phyloP scores from a whole-genome alignment of 1,284 basidiomycete genomes.

The Cerioporus squamosus region DNA sequence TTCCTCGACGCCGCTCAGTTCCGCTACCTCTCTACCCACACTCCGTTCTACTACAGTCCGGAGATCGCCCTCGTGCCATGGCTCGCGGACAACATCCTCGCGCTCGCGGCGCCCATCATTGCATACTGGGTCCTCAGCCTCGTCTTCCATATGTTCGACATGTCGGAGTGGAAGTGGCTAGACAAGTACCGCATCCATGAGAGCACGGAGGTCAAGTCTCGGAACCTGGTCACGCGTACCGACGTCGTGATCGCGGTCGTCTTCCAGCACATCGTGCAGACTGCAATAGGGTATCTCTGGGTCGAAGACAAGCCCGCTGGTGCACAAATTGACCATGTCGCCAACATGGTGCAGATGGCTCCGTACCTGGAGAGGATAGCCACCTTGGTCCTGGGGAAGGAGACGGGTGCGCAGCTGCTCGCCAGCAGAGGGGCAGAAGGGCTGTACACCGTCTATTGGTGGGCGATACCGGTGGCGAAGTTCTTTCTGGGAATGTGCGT shows the following conservation, averaged over 20 bases:
- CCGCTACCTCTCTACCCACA: constrained; percentile 28
- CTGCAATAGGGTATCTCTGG: constrained; percentile 72
- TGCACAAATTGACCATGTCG: constrained; percentile 54
- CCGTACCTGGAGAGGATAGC: constrained; percentile 48
- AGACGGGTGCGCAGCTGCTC: constrained; percentile 32
- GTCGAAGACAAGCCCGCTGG: constrained; percentile 57
- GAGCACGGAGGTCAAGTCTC: constrained; percentile 75
- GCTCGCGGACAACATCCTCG: constrained; percentile 70
- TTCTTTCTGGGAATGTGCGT: constrained; percentile 87
- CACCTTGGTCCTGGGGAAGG: constrained; percentile 43
- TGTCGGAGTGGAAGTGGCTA: constrained; percentile 75
- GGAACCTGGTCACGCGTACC: constrained; percentile 84
- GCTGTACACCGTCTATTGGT: constrained; percentile 90
- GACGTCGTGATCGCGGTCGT: constrained; percentile 58
- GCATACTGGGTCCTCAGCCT: constrained; percentile 90
- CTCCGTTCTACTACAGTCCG: constrained; percentile 34
- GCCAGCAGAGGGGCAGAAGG: constrained; percentile 53
- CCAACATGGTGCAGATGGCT: constrained; percentile 47
- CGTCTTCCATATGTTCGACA: constrained; percentile 85
- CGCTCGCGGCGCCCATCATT: constrained; percentile 77
- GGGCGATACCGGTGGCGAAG: constrained; percentile 83
- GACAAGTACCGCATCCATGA: constrained; percentile 91
- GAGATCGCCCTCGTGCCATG: constrained; percentile 21
- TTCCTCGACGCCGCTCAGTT: constrained; percentile 29
- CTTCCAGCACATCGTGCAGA: constrained; percentile 78